Conservation (phyloP, 1,284 basidiomycete species). For the Malassezia nana region DNA sequence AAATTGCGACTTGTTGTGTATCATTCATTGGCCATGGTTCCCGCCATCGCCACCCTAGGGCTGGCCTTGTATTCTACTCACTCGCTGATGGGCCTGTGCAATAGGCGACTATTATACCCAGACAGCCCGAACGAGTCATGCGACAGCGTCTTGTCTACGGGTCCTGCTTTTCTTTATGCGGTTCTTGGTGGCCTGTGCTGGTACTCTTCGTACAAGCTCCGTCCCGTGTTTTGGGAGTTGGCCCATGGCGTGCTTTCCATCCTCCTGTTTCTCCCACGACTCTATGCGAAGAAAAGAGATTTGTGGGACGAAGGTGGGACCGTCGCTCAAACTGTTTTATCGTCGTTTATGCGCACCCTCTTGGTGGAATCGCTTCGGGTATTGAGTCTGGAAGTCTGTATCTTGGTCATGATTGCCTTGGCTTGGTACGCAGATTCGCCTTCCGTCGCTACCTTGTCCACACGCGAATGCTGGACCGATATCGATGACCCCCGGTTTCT, state of each 20-base stretch:
- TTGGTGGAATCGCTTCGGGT: slow-evolving; percentile 14
- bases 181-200: slow-evolving; percentile 9
- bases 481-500: slow-evolving; percentile 16
- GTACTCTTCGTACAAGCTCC: slow-evolving; percentile 12
- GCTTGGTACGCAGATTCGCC: slow-evolving; percentile 1
- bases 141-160: background rate
- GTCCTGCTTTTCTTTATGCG: background rate
- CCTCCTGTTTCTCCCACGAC: background rate
- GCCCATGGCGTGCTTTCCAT: background rate
- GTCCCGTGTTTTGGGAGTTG: slow-evolving; percentile 13
- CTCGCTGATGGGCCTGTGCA: slow-evolving; percentile 1
- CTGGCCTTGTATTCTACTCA: background rate
- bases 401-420: slow-evolving; percentile 6
- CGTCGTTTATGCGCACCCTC: slow-evolving; percentile 11
- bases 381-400: slow-evolving; percentile 5
- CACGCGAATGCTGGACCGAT: slow-evolving; percentile 3
- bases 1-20: slow-evolving; percentile 4
- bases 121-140: background rate
- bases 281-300: background rate
- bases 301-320: background rate
- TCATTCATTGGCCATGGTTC: slow-evolving; percentile 4
- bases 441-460: background rate
- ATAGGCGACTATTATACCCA: slow-evolving; percentile 10
- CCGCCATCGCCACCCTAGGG: slow-evolving; percentile 1
- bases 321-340: background rate